Conservation (phyloP, 352 stramenopile species). For the Phytophthora fragariaefolia region DNA sequence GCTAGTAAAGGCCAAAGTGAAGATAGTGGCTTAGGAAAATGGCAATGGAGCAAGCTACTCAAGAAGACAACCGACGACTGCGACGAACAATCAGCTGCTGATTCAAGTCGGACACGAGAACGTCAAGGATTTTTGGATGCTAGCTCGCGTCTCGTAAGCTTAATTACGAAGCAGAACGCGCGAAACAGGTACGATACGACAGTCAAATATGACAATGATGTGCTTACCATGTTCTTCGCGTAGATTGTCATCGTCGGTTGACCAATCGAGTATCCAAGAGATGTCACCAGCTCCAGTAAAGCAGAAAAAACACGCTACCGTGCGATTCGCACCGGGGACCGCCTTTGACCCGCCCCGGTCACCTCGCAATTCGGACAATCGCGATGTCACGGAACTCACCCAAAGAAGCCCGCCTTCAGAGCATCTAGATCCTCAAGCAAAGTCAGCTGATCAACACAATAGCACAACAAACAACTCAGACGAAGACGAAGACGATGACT, state of each 20-base stretch:
- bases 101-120: slow-evolving; percentile 30
- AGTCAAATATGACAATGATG: background rate
- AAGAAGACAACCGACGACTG: slow-evolving; percentile 40
- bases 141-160: slow-evolving; percentile 32
- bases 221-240: slow-evolving; percentile 3
- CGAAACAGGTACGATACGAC: slow-evolving; percentile 25
- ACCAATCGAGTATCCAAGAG: slow-evolving; percentile 5
- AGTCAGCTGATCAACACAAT: background rate
- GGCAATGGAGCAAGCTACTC: slow-evolving; percentile 71
- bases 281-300: background rate
- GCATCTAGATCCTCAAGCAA: background rate
- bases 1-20: slow-evolving; percentile 25
- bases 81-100: slow-evolving; percentile 15
- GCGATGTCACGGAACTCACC: slow-evolving; percentile 24
- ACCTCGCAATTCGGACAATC: slow-evolving; percentile 26
- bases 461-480: slow-evolving; percentile 23
- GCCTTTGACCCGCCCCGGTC: slow-evolving; percentile 14
- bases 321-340: slow-evolving; percentile 37
- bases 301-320: slow-evolving; percentile 24
- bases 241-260: slow-evolving; percentile 1
- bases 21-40: slow-evolving; percentile 58
- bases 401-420: slow-evolving; percentile 16
- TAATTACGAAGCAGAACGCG: slow-evolving; percentile 43
- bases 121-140: slow-evolving; percentile 33
- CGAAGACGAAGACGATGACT: slow-evolving; percentile 42